These are phyloP conservation scores for Arabidopsis arenosa DNA, from an alignment of 345 rosid species.

Conservation along the genomic window DNA sequence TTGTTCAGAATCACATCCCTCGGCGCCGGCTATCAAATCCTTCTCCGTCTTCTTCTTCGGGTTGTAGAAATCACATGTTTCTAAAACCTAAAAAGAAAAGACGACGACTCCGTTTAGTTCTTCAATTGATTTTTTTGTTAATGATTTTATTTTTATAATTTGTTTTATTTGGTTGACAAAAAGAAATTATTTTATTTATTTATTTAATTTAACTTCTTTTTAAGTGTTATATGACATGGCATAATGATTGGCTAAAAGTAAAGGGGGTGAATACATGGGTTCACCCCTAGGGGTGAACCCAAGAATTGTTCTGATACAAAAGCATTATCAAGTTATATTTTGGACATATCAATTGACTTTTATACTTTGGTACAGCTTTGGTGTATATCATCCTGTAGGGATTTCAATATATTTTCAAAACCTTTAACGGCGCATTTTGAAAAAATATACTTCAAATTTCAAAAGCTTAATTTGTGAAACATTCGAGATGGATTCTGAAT, in stretches of 20 bases:
- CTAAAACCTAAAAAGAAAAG: too few species aligned
- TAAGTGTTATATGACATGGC: too few species aligned
- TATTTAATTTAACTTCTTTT: too few species aligned
- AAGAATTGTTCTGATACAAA: too few species aligned
- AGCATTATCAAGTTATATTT: not conserved
- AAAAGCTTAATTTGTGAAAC: not conserved
- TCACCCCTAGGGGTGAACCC: too few species aligned
- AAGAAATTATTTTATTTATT: too few species aligned
- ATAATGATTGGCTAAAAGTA: too few species aligned
- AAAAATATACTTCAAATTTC: not conserved
- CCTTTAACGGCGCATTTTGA: not conserved
- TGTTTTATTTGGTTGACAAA: too few species aligned
- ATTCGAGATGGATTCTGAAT: not conserved
- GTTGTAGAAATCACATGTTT: slow-evolving; percentile 53
- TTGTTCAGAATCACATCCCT: slow-evolving; percentile 78
- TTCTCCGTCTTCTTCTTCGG: slow-evolving; percentile 83
- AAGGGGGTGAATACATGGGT: too few species aligned
- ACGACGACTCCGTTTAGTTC: too few species aligned
- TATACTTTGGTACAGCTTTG: not conserved
- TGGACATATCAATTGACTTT: not conserved
- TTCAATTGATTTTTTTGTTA: too few species aligned
- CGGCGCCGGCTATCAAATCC: slow-evolving; percentile 80
- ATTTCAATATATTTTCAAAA: not conserved
- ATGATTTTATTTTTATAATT: too few species aligned
- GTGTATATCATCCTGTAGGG: not conserved